Evolutionary conservation across 345 rosid species (phyloP), one percentile per base, ranked within the genome.

Genomic region (Cardamine chenopodiifolia): DNA sequence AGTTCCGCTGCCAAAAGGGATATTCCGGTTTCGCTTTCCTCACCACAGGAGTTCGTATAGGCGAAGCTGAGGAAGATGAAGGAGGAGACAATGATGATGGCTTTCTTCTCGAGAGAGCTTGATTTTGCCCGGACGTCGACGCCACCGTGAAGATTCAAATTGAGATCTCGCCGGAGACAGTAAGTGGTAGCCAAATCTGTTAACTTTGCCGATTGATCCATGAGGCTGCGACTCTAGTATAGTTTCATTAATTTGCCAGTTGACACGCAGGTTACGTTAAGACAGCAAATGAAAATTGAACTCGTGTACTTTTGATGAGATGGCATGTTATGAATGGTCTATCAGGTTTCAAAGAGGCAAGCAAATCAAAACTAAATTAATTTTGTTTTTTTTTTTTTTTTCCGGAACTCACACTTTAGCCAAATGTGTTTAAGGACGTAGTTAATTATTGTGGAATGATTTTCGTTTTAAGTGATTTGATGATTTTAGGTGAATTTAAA

Each of bases 1-100:
- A 93, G 50, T 79, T 86, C 80, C 83, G 86, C 70, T 83, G 92
- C 96, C 96, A 90, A 73, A 90, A 90, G 19, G 96, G 93, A 62
- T 37, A 62, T 17, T 70, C 85, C 9, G 78, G 52, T 7, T 9
- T 68, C 22, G 72, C 0, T 73, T 68, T 53, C 70, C 28, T 73
- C 66, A 50, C 45, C 49, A 68, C 2, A 26, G 83, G 52, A 34
- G 75, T 7, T n/a, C 81, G 77, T 13, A 81, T 20, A 14, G 85
- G 22, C 6, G 86, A 39, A 49, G 80, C 64, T 8, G 85, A 55
- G 5, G 72, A 47, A 40, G 78, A 20, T 17, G 83, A 40, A 12
- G 85, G 61, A 11, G 85, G 67, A 8, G 82, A 71, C 5, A 82
- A 59, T 1, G 88, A 72, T 1, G 78, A 28, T 5, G 80, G 78